Evolutionary conservation across 2,329 filamentous ascomycete genomes (phyloP).

Genomic region (Colletotrichum limetticola): DNA sequence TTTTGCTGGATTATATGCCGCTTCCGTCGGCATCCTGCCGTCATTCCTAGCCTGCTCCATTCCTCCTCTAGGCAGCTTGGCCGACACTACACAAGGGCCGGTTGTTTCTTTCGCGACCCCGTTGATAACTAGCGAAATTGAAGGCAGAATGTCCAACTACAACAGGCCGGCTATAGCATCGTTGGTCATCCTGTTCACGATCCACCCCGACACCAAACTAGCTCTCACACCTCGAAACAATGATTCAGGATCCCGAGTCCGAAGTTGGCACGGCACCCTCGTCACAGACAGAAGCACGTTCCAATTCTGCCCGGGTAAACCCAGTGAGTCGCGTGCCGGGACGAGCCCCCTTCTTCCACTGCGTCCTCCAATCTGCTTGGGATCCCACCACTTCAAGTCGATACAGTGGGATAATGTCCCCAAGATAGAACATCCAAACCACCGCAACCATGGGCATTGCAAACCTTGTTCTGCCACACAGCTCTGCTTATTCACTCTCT

Average conservation of each 20-base stretch:
- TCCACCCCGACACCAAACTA: constrained; percentile 9
- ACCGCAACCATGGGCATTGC: not conserved
- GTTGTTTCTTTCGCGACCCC: not conserved
- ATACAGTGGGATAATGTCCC: not conserved
- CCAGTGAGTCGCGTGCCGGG: not conserved
- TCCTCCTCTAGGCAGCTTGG: not conserved
- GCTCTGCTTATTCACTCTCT: constrained; percentile 29
- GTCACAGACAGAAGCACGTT: not conserved
- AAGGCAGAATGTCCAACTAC: not conserved
- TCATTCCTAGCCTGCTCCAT: not conserved
- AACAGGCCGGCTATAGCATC: not conserved
- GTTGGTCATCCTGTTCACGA: not conserved
- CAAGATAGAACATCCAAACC: constrained; percentile 18
- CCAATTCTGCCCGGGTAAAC: constrained; percentile 1
- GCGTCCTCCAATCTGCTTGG: not conserved
- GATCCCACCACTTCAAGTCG: not conserved
- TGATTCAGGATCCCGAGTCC: constrained; percentile 17
- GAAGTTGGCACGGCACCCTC: constrained; percentile 25
- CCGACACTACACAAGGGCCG: not conserved
- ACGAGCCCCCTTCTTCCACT: constrained; percentile 8
- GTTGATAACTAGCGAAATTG: not conserved
- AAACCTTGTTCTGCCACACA: constrained; percentile 28
- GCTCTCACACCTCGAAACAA: constrained; percentile 6
- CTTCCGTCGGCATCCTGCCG: constrained; percentile 20
- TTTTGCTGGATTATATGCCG: not conserved